A percentile compares a stretch with the other conserved stretches of the same genome.
Evolutionary conservation across 2,329 filamentous ascomycete species (phyloP).

Genomic region (Diaporthe caulivora): DNA sequence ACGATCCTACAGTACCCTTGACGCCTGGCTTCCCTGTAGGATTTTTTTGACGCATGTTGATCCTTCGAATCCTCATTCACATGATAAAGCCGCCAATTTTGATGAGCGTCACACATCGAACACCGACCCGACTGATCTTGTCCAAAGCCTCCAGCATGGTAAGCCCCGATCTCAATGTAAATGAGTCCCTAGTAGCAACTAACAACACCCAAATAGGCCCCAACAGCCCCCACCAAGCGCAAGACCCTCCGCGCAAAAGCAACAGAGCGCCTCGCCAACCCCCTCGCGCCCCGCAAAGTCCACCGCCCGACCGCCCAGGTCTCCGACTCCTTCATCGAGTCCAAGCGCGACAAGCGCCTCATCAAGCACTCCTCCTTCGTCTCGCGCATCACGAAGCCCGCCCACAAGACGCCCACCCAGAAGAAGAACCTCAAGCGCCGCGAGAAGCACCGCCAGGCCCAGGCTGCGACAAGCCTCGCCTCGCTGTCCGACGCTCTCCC

Average conservation of each 20-base stretch:
- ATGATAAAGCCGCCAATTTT: background rate
- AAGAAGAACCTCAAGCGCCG: constrained; percentile 55
- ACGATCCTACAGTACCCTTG: constrained; percentile 1
- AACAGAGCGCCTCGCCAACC: constrained; percentile 63
- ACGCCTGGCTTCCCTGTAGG: background rate
- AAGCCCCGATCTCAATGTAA: background rate
- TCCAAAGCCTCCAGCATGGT: constrained; percentile 27
- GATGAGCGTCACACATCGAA: no score
- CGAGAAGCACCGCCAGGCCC: constrained; percentile 66
- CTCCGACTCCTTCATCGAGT: constrained; percentile 72
- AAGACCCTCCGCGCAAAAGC: constrained; percentile 69
- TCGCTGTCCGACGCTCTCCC: constrained; percentile 86
- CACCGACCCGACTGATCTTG: background rate
- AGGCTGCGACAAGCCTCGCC: constrained; percentile 78
- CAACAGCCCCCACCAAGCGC: constrained; percentile 61
- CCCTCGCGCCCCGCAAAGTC: constrained; percentile 63
- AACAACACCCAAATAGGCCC: constrained; percentile 39
- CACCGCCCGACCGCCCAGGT: constrained; percentile 65
- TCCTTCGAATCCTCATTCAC: constrained; percentile 11
- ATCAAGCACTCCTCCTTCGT: constrained; percentile 87
- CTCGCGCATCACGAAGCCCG: constrained; percentile 77
- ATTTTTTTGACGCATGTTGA: constrained; percentile 12
- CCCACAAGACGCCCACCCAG: constrained; percentile 41
- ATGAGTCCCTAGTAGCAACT: background rate
- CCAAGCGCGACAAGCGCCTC: constrained; percentile 85